phyloP scores from a whole-genome alignment of 306 rosid genomes.

The Gastrolobium villosum region DNA sequence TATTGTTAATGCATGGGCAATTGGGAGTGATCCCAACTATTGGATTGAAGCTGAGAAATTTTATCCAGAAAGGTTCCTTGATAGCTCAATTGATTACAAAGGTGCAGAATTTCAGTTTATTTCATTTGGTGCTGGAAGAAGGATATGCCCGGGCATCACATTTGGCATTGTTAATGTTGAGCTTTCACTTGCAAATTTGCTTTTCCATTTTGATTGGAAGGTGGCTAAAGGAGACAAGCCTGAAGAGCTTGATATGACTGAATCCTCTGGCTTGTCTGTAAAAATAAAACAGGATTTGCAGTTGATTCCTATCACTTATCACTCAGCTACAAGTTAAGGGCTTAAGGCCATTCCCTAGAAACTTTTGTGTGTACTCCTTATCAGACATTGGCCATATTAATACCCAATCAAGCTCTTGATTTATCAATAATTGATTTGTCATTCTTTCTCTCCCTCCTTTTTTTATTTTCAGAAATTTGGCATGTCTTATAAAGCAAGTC shows the following conservation, averaged over 20 bases:
- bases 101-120: not conserved
- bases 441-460: no score
- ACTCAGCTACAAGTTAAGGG: not conserved
- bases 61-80: not conserved
- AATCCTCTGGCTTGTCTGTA: no score
- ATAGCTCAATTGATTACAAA: constrained; percentile 14
- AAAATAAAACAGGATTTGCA: constrained; percentile 3
- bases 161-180: no score
- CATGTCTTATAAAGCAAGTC: not conserved
- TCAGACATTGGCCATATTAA: not conserved
- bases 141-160: no score
- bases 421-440: not conserved
- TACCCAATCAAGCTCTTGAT: not conserved
- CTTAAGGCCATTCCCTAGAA: not conserved
- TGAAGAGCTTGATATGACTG: no score
- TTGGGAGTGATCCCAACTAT: no score
- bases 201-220: no score
- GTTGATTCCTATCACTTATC: constrained; percentile 18
- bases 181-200: no score
- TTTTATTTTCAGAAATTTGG: not conserved
- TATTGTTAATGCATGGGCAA: no score
- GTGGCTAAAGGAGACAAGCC: no score
- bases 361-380: not conserved
- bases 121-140: no score
- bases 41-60: no score